Evolutionary conservation across 352 stramenopile genomes (phyloP).

Genomic region (Globisporangium uncinulatum): DNA sequence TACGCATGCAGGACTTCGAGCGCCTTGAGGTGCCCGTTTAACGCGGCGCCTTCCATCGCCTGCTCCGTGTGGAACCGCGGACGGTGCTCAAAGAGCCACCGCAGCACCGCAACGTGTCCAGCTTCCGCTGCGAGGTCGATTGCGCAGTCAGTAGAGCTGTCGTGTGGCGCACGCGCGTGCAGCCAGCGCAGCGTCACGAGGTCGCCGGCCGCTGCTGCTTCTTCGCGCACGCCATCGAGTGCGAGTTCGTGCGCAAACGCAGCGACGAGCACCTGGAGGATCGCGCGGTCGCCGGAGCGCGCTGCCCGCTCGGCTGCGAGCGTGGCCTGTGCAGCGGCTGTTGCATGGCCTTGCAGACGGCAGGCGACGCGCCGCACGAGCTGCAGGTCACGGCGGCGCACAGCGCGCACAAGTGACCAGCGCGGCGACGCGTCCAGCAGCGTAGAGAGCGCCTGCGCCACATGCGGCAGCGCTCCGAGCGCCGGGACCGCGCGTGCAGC

Average conservation of each 20-base stretch:
- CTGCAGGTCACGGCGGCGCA: slow-evolving; percentile 6
- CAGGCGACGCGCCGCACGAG: slow-evolving; percentile 5
- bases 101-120: slow-evolving; percentile 17
- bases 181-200: slow-evolving; percentile 15
- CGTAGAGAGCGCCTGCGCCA: slow-evolving; percentile 16
- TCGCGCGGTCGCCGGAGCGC: not conserved
- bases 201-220: slow-evolving; percentile 6
- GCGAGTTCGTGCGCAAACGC: slow-evolving; percentile 6
- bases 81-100: slow-evolving; percentile 16
- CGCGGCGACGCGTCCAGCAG: slow-evolving; percentile 20
- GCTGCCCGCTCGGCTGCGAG: slow-evolving; percentile 9
- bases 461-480: slow-evolving; percentile 25
- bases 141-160: slow-evolving; percentile 3
- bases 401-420: slow-evolving; percentile 13
- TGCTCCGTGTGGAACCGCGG: not conserved
- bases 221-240: slow-evolving; percentile 12
- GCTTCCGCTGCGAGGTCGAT: slow-evolving; percentile 18
- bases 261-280: slow-evolving; percentile 6
- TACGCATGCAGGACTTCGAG: slow-evolving; percentile 2
- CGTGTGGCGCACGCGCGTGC: not conserved
- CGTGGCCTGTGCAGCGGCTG: slow-evolving; percentile 1
- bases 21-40: slow-evolving; percentile 6
- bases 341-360: not conserved
- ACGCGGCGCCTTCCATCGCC: slow-evolving; percentile 9
- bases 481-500: slow-evolving; percentile 10